phyloP scores from a whole-genome alignment of 257 asterid genomes.

The Nicotiana paniculata region DNA sequence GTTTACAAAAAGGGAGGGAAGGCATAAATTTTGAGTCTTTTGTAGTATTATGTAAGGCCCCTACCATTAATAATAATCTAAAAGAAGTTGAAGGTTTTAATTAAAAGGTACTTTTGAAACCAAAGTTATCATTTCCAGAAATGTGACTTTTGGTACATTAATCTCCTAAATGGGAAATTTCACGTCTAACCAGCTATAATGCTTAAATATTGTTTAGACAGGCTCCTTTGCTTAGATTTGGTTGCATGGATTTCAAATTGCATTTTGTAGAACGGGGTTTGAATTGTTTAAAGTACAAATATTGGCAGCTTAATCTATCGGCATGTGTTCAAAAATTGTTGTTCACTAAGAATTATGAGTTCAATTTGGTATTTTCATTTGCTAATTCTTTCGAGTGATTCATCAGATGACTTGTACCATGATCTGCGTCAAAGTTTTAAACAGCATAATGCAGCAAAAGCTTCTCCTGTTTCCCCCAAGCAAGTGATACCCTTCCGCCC shows the following conservation, averaged over 20 bases:
- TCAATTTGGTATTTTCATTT: neutral
- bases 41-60: no score
- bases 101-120: no score
- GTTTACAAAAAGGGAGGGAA: no score
- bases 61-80: no score
- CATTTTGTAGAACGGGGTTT: neutral
- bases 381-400: neutral
- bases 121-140: neutral
- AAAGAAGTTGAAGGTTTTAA: no score
- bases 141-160: neutral
- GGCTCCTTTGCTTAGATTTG: neutral
- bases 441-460: neutral
- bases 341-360: neutral
- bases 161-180: neutral
- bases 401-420: conserved; percentile 7
- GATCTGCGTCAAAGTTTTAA: conserved; percentile 1
- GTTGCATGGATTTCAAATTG: neutral
- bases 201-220: neutral
- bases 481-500: neutral
- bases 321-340: neutral
- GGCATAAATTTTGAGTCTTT: no score
- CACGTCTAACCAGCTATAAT: neutral
- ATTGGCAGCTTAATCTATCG: neutral
- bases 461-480: conserved; percentile 9
- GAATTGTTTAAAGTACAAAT: neutral